These are phyloP conservation scores for Rhododendron molle DNA, from an alignment of 148 eudicot genomes.

Conservation along the genomic window DNA sequence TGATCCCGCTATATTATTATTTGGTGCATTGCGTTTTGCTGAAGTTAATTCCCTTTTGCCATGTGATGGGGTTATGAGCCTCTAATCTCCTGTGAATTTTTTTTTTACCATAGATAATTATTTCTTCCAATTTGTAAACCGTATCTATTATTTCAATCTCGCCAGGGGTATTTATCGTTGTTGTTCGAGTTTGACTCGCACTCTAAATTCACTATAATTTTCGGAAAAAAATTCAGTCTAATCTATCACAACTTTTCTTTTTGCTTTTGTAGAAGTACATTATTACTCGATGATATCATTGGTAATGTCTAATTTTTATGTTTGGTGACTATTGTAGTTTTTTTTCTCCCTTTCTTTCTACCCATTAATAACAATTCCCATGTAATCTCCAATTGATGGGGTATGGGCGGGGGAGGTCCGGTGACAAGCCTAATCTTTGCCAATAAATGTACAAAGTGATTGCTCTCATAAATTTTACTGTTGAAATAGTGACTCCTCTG, in stretches of 20 bases:
- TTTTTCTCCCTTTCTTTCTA: not conserved
- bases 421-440: not conserved
- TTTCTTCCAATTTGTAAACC: not conserved
- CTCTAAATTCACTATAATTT: not conserved
- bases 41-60: not conserved
- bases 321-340: not conserved
- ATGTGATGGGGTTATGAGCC: not conserved
- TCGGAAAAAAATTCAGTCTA: not conserved
- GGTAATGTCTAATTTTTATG: not conserved
- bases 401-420: not conserved
- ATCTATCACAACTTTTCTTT: not conserved
- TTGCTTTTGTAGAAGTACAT: not conserved
- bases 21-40: not conserved
- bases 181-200: not conserved
- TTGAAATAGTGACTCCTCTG: not conserved
- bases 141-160: not conserved
- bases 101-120: not conserved
- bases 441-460: not conserved
- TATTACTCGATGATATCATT: not conserved
- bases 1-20: not conserved
- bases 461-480: not conserved
- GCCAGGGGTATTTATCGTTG: not conserved
- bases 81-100: not conserved
- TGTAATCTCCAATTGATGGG: not conserved
- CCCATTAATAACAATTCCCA: not conserved